Conservation (phyloP, 139 green algal species). For the Coelastrella sp. region DNA sequence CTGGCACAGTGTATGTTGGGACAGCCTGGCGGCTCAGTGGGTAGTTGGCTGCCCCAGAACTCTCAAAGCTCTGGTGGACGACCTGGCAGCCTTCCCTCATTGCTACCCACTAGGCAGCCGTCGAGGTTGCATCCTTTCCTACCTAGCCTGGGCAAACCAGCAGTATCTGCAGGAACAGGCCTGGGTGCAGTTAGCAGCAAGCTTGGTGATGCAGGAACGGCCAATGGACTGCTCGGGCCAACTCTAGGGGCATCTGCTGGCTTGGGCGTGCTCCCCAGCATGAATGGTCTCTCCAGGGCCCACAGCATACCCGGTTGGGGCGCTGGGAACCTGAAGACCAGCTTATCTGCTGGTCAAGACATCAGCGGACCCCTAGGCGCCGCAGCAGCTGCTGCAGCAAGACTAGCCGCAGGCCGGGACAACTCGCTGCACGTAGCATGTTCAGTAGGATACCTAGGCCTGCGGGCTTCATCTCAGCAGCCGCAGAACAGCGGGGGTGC, state of each 20-base stretch:
- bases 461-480: background rate
- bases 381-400: background rate
- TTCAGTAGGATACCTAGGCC: background rate
- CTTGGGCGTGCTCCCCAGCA: too few relatives aligned
- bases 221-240: too few relatives aligned
- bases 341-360: too few relatives aligned
- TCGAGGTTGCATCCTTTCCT: background rate
- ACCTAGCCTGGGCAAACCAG: conserved; percentile 12
- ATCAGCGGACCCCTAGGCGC: too few relatives aligned
- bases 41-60: background rate
- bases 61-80: background rate
- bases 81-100: background rate
- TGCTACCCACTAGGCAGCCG: background rate
- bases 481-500: background rate
- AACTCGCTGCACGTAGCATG: conserved; percentile 1
- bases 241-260: too few relatives aligned
- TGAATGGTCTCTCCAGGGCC: background rate
- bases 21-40: background rate
- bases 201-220: too few relatives aligned
- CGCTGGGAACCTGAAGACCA: background rate
- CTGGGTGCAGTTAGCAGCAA: too few relatives aligned
- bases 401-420: background rate
- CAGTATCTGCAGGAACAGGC: background rate
- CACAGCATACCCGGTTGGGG: conserved; percentile 7
- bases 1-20: background rate